Conservation (phyloP, 2,329 filamentous ascomycete genomes). For the Calycina herbarum region DNA sequence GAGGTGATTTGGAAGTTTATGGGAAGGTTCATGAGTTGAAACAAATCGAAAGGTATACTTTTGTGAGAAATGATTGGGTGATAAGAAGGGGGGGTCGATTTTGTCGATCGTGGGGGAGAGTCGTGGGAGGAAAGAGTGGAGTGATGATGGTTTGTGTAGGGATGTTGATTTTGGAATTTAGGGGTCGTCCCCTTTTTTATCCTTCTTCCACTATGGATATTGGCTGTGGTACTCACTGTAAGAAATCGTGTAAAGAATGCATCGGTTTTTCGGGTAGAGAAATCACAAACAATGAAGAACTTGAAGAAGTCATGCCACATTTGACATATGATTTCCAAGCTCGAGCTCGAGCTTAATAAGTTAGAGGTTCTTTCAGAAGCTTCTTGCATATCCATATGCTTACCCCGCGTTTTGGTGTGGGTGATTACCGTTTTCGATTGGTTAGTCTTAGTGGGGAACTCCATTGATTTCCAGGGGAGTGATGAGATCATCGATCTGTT, state of each 20-base stretch:
- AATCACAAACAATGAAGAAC: background rate
- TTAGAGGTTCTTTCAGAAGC: background rate
- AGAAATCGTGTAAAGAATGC: background rate
- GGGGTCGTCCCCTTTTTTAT: background rate
- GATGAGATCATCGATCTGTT: constrained; percentile 3
- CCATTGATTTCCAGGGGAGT: background rate
- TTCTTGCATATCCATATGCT: background rate
- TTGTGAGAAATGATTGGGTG: no score
- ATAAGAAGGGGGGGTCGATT: background rate
- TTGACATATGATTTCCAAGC: background rate
- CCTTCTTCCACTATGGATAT: background rate
- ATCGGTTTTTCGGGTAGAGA: background rate
- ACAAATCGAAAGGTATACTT: no score
- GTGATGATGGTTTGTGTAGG: background rate
- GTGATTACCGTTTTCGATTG: background rate
- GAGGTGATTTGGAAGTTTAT: no score
- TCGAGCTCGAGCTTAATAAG: background rate
- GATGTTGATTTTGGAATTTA: background rate
- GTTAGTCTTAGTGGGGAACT: background rate
- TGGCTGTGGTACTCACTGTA: background rate
- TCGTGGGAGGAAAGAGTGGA: no score
- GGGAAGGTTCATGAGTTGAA: no score
- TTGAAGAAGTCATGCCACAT: background rate
- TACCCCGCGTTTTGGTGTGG: background rate
- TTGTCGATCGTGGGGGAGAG: background rate